These are phyloP conservation scores for Inga laurina DNA, from an alignment of 306 rosid species.

Conservation along the genomic window DNA sequence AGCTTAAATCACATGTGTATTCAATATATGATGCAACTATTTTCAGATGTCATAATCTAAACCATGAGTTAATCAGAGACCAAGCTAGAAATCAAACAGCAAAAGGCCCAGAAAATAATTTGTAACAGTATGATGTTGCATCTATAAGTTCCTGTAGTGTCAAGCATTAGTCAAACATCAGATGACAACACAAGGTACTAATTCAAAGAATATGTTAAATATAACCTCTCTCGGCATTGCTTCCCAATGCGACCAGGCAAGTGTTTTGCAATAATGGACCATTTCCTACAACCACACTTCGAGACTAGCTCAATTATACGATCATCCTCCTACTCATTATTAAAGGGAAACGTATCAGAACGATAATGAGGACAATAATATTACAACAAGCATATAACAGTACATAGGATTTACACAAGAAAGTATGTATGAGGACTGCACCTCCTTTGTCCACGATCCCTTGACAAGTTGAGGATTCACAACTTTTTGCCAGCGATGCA, in stretches of 20 bases:
- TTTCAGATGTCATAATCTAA: not conserved
- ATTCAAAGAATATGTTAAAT: not conserved
- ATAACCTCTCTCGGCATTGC: constrained; percentile 76
- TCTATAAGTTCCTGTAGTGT: constrained; percentile 1
- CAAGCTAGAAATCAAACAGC: not conserved
- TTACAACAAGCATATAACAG: not conserved
- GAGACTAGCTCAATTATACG: constrained; percentile 47
- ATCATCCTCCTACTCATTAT: constrained; percentile 58
- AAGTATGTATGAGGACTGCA: constrained; percentile 14
- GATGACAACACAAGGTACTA: not conserved
- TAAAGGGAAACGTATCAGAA: not conserved
- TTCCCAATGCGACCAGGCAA: constrained; percentile 68
- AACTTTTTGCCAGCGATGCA: constrained; percentile 69
- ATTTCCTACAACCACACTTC: constrained; percentile 49
- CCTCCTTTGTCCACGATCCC: constrained; percentile 73
- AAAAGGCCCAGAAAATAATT: not conserved
- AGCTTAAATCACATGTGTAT: not conserved
- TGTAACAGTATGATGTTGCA: not conserved
- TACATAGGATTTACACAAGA: constrained; percentile 8
- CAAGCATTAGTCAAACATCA: not conserved
- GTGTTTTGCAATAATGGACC: constrained; percentile 56
- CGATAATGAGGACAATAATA: not conserved
- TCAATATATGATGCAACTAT: not conserved
- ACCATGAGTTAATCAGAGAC: not conserved
- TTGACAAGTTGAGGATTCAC: constrained; percentile 57